Percentiles rank a stretch among this genome's conserved stretches.
phyloP scores from a whole-genome alignment of 805 yeast species.

The Candida nitratophila region DNA sequence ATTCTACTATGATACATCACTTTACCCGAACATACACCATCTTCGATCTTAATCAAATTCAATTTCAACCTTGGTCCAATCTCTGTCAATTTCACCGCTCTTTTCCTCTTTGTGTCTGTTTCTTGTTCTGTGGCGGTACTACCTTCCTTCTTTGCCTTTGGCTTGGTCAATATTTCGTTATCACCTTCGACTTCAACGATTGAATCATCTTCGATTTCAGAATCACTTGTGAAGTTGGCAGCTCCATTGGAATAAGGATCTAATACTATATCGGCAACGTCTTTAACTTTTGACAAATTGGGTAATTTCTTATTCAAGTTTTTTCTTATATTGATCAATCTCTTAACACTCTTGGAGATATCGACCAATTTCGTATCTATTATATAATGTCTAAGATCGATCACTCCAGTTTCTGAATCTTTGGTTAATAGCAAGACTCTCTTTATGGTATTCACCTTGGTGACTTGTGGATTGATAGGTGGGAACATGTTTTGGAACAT shows the following conservation, averaged over 20 bases:
- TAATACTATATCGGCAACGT: conserved; percentile 74
- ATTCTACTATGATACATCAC: conserved; percentile 75
- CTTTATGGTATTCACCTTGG: conserved; percentile 66
- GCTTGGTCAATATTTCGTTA: conserved; percentile 16
- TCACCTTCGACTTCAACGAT: conserved; percentile 51
- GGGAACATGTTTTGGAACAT: conserved; percentile 96
- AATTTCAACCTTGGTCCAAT: conserved; percentile 85
- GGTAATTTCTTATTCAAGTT: conserved; percentile 62
- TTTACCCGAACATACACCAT: conserved; percentile 84
- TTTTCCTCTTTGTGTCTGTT: conserved; percentile 36
- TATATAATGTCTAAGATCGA: conserved; percentile 84
- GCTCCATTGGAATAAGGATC: conserved; percentile 75
- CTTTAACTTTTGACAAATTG: conserved; percentile 56
- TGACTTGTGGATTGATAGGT: conserved; percentile 79
- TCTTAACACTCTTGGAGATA: conserved; percentile 65
- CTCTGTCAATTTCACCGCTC: conserved; percentile 88
- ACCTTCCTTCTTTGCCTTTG: conserved; percentile 15
- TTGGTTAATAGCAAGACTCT: conserved; percentile 81
- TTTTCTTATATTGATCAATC: conserved; percentile 55
- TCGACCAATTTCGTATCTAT: conserved; percentile 83
- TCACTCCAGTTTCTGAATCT: conserved; percentile 59
- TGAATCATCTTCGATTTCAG: conserved; percentile 90
- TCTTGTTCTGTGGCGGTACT: conserved; percentile 9
- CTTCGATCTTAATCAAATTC: conserved; percentile 79
- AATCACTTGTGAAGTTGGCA: conserved; percentile 75